Percentiles rank a stretch among this genome's conserved stretches.
Conservation (phyloP, 2,329 filamentous ascomycete genomes). For the Teratosphaeriaceae sp. region DNA sequence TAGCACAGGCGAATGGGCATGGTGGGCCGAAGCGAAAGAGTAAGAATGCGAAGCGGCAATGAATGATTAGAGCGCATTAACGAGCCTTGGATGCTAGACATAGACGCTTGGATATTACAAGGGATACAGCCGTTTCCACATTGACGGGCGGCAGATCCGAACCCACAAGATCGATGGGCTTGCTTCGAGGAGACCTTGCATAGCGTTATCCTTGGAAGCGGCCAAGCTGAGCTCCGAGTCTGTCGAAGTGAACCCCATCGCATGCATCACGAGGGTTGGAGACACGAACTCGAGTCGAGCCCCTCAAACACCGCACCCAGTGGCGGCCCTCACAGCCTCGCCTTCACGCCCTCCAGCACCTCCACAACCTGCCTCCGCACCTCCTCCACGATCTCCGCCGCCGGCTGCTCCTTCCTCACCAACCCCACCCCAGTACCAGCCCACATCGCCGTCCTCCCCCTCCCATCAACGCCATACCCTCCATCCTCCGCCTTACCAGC, state of each 20-base stretch:
- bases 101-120: slow-evolving; percentile 7
- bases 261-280: no score
- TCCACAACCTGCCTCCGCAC: slow-evolving; percentile 29
- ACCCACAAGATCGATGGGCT: no score
- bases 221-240: no score
- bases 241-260: no score
- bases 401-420: slow-evolving; percentile 44
- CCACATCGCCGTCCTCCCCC: slow-evolving; percentile 54
- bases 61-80: background rate
- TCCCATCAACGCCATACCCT: slow-evolving; percentile 39
- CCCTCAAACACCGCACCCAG: no score
- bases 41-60: slow-evolving; percentile 13
- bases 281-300: no score
- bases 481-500: slow-evolving; percentile 44
- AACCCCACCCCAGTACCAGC: slow-evolving; percentile 56
- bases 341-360: slow-evolving; percentile 20
- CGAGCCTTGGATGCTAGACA: background rate
- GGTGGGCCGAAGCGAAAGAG: slow-evolving; percentile 12
- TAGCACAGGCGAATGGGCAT: slow-evolving; percentile 6
- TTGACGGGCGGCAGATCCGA: no score
- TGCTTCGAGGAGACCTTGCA: no score
- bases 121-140: no score
- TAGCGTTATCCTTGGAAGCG: no score
- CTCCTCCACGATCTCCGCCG: slow-evolving; percentile 47
- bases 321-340: slow-evolving; percentile 11